Base-by-base conservation (phyloP, 139 green algal genomes). In the Deuterostichococcus epilithicus region DNA sequence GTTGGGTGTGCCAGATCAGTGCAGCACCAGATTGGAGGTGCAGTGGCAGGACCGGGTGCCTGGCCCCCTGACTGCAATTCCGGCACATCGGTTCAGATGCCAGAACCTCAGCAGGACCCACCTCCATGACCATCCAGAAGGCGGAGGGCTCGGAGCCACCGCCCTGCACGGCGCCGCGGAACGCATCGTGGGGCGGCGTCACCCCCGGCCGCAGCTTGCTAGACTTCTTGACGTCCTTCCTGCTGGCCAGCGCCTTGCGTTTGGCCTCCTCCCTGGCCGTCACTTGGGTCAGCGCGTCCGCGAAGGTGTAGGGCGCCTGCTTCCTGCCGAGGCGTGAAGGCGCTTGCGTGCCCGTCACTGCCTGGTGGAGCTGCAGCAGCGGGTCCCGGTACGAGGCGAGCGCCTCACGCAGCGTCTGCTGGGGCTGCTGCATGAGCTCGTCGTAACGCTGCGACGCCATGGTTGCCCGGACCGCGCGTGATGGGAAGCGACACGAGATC, bases 71-170 rank as follows among this genome's bases (percentile, higher is more conserved):
- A n/a, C n/a, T n/a, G n/a, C n/a, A n/a, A n/a, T n/a, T n/a, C n/a
- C n/a, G n/a, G n/a, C n/a, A n/a, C n/a, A n/a, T n/a, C n/a, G n/a
- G 63, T 0, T 47, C 38, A 26, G 69, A 26, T 33, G 60, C 5
- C 59, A 35, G 3, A 68, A n/a, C 35, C 15, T 32, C 32, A 35
- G n/a, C 35, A 33, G 22, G n/a, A 42, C 74, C 23, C 70, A 90
- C 88, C 85, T 94, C 89, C 3, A 87, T 83, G 42, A 90, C 90
- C 52, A 91, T 73, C 90, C 90, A 94, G 60, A 91, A 94, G 0
- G 87, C 83, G 13, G 87, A 87, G 37, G 82, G 73, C 28, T 88
- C 81, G 30, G 37, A 67, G 38, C 76, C 77, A 34, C 72, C 77
- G 47, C 90, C 90, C 34, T 86, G 80, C 3, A 68, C 44, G 5